These are phyloP conservation scores for Fusarium tjaetaba DNA, from an alignment of 2,329 filamentous ascomycete species.

Conservation along the genomic window DNA sequence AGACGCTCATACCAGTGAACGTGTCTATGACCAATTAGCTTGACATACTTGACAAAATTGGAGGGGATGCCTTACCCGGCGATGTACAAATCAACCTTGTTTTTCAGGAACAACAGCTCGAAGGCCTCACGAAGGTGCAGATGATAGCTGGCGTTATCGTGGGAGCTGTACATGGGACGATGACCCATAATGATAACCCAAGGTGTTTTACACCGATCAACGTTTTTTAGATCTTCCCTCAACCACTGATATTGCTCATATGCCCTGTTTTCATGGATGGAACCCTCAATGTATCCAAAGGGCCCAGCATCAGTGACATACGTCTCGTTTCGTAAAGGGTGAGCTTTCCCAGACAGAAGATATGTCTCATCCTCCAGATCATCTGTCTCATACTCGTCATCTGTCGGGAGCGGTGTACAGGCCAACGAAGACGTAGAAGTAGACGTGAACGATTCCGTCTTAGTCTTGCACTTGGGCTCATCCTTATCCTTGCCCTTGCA, in stretches of 20 bases:
- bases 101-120: background rate
- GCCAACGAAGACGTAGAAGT: too few relatives aligned
- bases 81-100: background rate
- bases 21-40: background rate
- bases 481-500: background rate
- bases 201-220: background rate
- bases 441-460: too few relatives aligned
- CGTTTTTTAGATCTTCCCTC: accelerated
- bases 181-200: conserved; percentile 2
- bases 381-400: background rate
- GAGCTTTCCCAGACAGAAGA: background rate
- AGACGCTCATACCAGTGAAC: conserved; percentile 11
- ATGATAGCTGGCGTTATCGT: background rate
- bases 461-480: background rate
- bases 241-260: conserved; percentile 1
- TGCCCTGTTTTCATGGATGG: background rate
- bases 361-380: background rate
- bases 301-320: background rate
- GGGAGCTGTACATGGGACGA: background rate
- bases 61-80: background rate
- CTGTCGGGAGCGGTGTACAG: too few relatives aligned
- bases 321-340: background rate
- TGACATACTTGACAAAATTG: accelerated
- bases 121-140: background rate
- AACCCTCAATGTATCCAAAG: background rate